Base-by-base conservation (phyloP, 192 early-diverging fungal species). In the Coemansia sp. region DNA sequence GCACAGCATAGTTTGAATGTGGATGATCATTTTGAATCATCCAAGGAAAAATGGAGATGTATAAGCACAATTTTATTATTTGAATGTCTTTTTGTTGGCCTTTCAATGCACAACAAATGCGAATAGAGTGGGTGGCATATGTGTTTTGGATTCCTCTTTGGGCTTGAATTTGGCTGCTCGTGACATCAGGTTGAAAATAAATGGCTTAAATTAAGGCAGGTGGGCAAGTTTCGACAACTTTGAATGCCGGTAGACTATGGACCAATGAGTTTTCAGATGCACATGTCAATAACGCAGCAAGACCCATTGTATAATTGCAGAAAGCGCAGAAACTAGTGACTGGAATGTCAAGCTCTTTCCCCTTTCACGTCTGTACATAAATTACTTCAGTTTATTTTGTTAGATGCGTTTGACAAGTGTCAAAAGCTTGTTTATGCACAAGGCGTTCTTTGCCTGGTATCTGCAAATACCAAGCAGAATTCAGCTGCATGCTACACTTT, bases 201-300 rank as follows among this genome's bases (percentile, higher is more conserved):
- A n/a, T 15, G 41, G 2, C 15, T 43, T 43, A 22, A 49, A 19
- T 49, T 49, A 21, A 49, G 22, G 47, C 19, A 19, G 19, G n/a
- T 21, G 47, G n/a, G 19, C 17, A 22, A 7, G 17, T 5, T 49
- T 49, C 47, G 4, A 19, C 47, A 49, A 49, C n/a, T 17, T 8
- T 17, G 47, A 49, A 49, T 49, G 47, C 47, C n/a, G 17, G 47
- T 21, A 17, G 5, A 8, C 15, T 12, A n/a, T 4, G 9, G 1
- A 45, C 14, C 43, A 45, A 49, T n/a, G 17, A 2, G 5, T 21
- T 48, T 19, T 8, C 15, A 21, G 5, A 49, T 49, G 47, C 17
- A 19, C 17, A 21, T 43, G 47, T n/a, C 47, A 49, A 49, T 49
- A 49, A 45, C n/a, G 43, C 43, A n/a, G 43, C 43, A 45, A n/a